These are phyloP conservation scores for Bipolaris cookei DNA, from an alignment of 2,329 filamentous ascomycete genomes.

Conservation along the genomic window DNA sequence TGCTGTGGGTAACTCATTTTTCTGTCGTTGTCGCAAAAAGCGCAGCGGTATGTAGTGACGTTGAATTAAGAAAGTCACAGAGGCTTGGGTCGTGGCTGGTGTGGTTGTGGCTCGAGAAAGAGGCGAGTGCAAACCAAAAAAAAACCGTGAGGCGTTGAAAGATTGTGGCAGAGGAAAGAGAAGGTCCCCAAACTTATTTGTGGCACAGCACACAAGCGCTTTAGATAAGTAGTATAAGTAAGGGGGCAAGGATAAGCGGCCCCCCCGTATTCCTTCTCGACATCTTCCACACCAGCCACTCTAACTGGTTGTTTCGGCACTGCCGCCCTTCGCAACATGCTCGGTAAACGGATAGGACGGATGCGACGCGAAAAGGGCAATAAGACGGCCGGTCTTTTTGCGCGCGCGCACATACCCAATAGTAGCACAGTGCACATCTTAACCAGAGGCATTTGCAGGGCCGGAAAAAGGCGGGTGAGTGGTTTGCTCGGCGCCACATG, in stretches of 20 bases:
- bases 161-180: constrained; percentile 14
- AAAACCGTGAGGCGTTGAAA: constrained; percentile 4
- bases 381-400: not conserved
- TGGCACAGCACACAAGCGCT: constrained; percentile 7
- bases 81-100: constrained; percentile 20
- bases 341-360: constrained; percentile 13
- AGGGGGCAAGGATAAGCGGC: not conserved
- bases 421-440: constrained; percentile 1
- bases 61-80: constrained; percentile 16
- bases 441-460: constrained; percentile 3
- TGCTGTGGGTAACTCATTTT: constrained; percentile 26
- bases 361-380: constrained; percentile 5
- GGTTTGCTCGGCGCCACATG: constrained; percentile 24
- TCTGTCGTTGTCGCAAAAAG: not conserved
- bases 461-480: constrained; percentile 1
- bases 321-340: not conserved
- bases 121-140: constrained; percentile 27
- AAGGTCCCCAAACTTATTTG: constrained; percentile 4
- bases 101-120: not conserved
- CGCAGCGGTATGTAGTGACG: constrained; percentile 7
- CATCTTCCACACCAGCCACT: not conserved
- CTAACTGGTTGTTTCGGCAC: not conserved
- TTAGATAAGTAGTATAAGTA: not conserved
- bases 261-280: constrained; percentile 9
- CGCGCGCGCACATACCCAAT: constrained; percentile 2